Evolutionary conservation across 305 asterid genomes (phyloP).

Genomic region (Fraxinus ornus): DNA sequence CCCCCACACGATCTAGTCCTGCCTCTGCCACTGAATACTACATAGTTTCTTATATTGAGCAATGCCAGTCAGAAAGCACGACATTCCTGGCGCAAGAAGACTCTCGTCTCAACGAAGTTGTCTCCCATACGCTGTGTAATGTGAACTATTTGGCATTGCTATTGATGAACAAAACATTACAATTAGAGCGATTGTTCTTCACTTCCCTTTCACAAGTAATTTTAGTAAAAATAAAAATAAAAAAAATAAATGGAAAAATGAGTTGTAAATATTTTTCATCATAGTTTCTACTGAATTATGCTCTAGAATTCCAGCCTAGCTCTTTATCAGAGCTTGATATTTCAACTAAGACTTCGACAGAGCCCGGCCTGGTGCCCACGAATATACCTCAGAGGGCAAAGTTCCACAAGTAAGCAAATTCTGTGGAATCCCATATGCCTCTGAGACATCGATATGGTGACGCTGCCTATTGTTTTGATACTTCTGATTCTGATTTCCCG

Average conservation of each 20-base stretch:
- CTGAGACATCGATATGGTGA: constrained; percentile 40
- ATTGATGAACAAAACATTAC: not conserved
- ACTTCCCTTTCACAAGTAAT: not conserved
- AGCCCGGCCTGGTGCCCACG: constrained; percentile 53
- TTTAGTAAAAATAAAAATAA: too few relatives aligned
- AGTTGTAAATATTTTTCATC: not conserved
- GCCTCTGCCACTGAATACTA: not conserved
- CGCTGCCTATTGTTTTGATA: constrained; percentile 44
- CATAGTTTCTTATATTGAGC: not conserved
- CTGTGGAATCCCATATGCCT: constrained; percentile 57
- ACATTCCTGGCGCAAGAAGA: not conserved
- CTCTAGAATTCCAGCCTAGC: not conserved
- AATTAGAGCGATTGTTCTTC: not conserved
- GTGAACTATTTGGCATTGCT: not conserved
- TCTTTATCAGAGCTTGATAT: not conserved
- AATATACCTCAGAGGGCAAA: constrained; percentile 44
- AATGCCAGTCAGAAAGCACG: not conserved
- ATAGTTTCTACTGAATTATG: not conserved
- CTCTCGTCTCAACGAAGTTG: not conserved
- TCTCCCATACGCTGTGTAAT: not conserved
- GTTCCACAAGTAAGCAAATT: constrained; percentile 52
- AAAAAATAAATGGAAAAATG: not conserved
- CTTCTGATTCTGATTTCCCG: constrained; percentile 35
- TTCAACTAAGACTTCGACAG: constrained; percentile 33
- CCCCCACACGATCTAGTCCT: not conserved